Evolutionary conservation across 805 yeast genomes (phyloP).

Genomic region (Suhomyces sp.): DNA sequence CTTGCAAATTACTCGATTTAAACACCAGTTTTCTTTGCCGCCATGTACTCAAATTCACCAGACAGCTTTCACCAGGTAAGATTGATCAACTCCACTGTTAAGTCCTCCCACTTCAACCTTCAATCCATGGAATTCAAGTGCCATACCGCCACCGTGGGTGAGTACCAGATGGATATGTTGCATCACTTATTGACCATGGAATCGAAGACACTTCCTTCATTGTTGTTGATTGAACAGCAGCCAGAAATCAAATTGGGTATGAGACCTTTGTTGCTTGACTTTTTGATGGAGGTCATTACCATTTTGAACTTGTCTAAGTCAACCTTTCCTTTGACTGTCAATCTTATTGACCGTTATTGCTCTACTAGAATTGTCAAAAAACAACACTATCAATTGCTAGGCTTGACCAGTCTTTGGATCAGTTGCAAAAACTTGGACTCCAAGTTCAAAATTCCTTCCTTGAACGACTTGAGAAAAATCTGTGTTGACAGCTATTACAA

Average conservation of each 20-base stretch:
- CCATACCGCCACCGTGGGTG: conserved; percentile 42
- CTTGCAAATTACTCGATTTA: neutral
- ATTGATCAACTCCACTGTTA: conserved; percentile 28
- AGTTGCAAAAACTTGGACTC: conserved; percentile 48
- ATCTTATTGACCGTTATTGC: conserved; percentile 43
- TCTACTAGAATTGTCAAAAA: conserved; percentile 44
- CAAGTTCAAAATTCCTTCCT: conserved; percentile 56
- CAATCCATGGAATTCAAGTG: conserved; percentile 47
- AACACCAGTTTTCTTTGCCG: neutral
- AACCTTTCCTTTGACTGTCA: conserved; percentile 45
- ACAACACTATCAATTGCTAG: conserved; percentile 45
- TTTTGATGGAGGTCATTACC: conserved; percentile 44
- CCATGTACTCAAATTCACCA: conserved; percentile 21
- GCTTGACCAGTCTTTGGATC: conserved; percentile 44
- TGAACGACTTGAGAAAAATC: conserved; percentile 50
- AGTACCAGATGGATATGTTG: conserved; percentile 45
- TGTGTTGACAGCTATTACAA: conserved; percentile 59
- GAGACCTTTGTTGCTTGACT: conserved; percentile 43
- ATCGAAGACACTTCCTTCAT: conserved; percentile 18
- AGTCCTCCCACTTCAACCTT: conserved; percentile 40
- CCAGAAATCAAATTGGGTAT: conserved; percentile 44
- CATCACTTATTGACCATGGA: conserved; percentile 30
- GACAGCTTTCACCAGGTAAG: conserved; percentile 34
- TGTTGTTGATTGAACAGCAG: conserved; percentile 41
- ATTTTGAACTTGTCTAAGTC: conserved; percentile 38